Evolutionary conservation across 805 yeast genomes (phyloP).

Genomic region (Clavispora fructus): DNA sequence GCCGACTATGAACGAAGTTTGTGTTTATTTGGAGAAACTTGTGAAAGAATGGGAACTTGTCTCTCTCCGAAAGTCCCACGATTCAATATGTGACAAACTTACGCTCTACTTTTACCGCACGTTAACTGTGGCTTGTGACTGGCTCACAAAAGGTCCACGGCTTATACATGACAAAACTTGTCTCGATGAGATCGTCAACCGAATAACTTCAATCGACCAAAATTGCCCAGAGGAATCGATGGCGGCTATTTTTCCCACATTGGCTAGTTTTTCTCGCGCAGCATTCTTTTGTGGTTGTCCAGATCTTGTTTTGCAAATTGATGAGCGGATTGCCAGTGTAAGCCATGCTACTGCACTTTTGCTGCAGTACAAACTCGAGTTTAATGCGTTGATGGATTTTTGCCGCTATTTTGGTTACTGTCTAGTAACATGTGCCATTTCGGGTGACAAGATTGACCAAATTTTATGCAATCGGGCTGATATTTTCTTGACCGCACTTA

Average conservation of each 20-base stretch:
- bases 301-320: neutral
- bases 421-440: constrained; percentile 6
- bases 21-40: neutral
- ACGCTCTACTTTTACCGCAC: neutral
- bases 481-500: constrained; percentile 8
- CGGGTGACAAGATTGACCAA: constrained; percentile 6
- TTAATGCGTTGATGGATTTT: constrained; percentile 8
- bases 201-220: neutral
- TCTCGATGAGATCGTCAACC: neutral
- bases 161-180: neutral
- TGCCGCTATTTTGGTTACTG: constrained; percentile 11
- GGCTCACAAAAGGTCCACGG: neutral
- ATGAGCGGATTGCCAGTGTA: neutral
- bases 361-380: neutral
- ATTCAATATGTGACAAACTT: neutral
- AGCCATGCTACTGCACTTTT: neutral
- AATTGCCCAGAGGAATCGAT: neutral
- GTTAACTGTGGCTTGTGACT: neutral
- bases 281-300: neutral
- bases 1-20: neutral
- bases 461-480: constrained; percentile 8
- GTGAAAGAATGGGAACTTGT: neutral
- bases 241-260: neutral
- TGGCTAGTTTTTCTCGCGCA: neutral
- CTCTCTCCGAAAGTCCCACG: neutral